Evolutionary conservation across 768 basidiomycete genomes (phyloP).

Genomic region (Russula dissimulans): DNA sequence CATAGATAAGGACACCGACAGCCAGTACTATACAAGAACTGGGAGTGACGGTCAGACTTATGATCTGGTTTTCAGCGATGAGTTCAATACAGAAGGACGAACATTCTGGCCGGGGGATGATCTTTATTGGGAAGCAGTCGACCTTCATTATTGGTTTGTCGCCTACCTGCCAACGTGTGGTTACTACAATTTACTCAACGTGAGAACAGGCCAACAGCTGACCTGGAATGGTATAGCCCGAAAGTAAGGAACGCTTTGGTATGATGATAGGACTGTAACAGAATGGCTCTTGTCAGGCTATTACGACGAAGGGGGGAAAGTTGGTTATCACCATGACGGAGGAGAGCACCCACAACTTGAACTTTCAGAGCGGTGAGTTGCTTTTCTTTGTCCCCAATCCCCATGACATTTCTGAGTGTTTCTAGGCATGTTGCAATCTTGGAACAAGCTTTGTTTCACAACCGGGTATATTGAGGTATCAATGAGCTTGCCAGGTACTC

Average conservation of each 20-base stretch:
- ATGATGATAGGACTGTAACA: background rate
- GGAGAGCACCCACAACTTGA: conserved; percentile 62
- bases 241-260: conserved; percentile 32
- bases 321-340: conserved; percentile 76
- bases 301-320: conserved; percentile 69
- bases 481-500: conserved; percentile 63
- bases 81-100: conserved; percentile 65
- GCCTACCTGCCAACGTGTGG: background rate
- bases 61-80: conserved; percentile 81
- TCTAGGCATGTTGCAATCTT: conserved; percentile 55
- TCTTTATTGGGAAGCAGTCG: conserved; percentile 78
- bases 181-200: background rate
- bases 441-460: conserved; percentile 95
- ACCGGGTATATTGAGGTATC: conserved; percentile 83
- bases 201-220: conserved; percentile 46
- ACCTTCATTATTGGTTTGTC: conserved; percentile 72
- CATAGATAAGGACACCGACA: conserved; percentile 73
- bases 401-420: background rate
- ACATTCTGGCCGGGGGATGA: conserved; percentile 77
- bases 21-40: conserved; percentile 41
- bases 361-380: conserved; percentile 67
- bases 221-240: conserved; percentile 82
- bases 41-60: conserved; percentile 74
- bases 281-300: conserved; percentile 31
- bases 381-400: background rate